Percentiles rank a stretch among this genome's conserved stretches.
These are phyloP conservation scores for Fragaria nilgerrensis DNA, from an alignment of 306 rosid genomes.

Conservation along the genomic window DNA sequence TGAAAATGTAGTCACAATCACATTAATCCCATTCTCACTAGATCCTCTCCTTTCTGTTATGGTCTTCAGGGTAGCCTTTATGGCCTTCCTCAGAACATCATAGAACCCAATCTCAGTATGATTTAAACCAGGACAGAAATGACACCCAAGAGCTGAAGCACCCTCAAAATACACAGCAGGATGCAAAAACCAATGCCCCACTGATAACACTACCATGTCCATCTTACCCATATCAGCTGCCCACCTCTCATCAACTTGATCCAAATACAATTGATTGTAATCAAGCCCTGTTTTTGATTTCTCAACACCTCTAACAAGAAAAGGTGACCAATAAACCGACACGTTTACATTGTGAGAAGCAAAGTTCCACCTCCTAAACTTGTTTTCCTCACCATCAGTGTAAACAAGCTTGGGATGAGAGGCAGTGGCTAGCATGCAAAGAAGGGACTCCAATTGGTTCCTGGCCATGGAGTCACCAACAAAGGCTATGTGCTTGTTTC, in stretches of 20 bases:
- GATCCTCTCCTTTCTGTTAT: slow-evolving; percentile 46
- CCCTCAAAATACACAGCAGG: slow-evolving; percentile 81
- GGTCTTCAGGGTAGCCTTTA: slow-evolving; percentile 52
- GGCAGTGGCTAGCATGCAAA: slow-evolving; percentile 66
- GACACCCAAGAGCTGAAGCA: slow-evolving; percentile 66
- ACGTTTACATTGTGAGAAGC: slow-evolving; percentile 52
- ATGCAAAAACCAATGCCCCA: slow-evolving; percentile 91
- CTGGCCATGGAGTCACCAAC: slow-evolving; percentile 97
- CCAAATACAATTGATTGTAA: slow-evolving; percentile 56
- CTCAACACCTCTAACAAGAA: slow-evolving; percentile 73
- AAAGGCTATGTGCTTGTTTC: slow-evolving; percentile 71
- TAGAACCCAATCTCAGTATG: slow-evolving; percentile 86
- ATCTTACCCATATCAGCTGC: slow-evolving; percentile 50
- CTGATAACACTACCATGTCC: slow-evolving; percentile 56
- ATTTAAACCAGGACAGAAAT: slow-evolving; percentile 74
- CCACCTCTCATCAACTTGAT: slow-evolving; percentile 81
- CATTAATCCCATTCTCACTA: slow-evolving; percentile 34
- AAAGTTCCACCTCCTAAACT: slow-evolving; percentile 70
- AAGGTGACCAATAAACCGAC: slow-evolving; percentile 89
- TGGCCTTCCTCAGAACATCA: slow-evolving; percentile 66
- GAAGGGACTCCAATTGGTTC: slow-evolving; percentile 90
- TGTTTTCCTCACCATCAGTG: slow-evolving; percentile 50
- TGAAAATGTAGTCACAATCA: slow-evolving; percentile 73
- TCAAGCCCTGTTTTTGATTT: slow-evolving; percentile 51
- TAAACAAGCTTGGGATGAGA: slow-evolving; percentile 61